These are phyloP conservation scores for Cystofilobasidium capitatum DNA, from an alignment of 768 basidiomycete species.

Conservation along the genomic window DNA sequence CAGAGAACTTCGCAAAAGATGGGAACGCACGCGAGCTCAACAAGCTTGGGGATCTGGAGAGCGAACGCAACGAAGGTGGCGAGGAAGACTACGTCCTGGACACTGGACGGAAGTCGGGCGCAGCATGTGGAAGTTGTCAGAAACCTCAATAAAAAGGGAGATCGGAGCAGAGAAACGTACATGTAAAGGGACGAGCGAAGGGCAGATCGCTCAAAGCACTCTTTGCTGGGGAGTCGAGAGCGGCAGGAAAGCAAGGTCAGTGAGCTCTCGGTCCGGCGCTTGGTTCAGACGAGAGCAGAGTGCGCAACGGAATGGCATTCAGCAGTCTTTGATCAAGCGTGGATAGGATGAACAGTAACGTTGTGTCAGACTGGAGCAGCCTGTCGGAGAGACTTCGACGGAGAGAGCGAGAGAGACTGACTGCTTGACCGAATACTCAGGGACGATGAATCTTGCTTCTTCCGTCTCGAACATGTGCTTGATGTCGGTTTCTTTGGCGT, in stretches of 20 bases:
- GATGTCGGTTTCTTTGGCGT: slow-evolving; percentile 16
- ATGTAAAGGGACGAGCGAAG: slow-evolving; percentile 67
- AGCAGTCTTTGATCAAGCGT: slow-evolving; percentile 44
- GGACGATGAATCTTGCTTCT: slow-evolving; percentile 48
- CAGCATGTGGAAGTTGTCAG: background rate
- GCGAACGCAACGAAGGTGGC: slow-evolving; percentile 58
- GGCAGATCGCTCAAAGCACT: slow-evolving; percentile 86
- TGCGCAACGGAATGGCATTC: slow-evolving; percentile 64
- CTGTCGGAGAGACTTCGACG: background rate
- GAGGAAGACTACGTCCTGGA: slow-evolving; percentile 68
- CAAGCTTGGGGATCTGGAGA: slow-evolving; percentile 52
- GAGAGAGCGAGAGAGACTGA: background rate
- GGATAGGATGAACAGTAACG: background rate
- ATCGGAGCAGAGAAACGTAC: slow-evolving; percentile 20
- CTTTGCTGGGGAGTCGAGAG: slow-evolving; percentile 42
- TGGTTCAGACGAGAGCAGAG: slow-evolving; percentile 27
- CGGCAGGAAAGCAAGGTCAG: background rate
- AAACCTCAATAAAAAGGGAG: background rate
- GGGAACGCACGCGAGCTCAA: slow-evolving; percentile 37
- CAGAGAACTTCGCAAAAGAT: background rate
- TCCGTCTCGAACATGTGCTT: slow-evolving; percentile 13
- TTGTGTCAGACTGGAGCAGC: background rate
- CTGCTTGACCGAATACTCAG: slow-evolving; percentile 53
- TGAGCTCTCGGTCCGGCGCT: background rate
- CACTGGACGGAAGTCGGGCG: slow-evolving; percentile 21